phyloP scores from a whole-genome alignment of 805 yeast genomes.

The Saccharomycodes ludwigii region DNA sequence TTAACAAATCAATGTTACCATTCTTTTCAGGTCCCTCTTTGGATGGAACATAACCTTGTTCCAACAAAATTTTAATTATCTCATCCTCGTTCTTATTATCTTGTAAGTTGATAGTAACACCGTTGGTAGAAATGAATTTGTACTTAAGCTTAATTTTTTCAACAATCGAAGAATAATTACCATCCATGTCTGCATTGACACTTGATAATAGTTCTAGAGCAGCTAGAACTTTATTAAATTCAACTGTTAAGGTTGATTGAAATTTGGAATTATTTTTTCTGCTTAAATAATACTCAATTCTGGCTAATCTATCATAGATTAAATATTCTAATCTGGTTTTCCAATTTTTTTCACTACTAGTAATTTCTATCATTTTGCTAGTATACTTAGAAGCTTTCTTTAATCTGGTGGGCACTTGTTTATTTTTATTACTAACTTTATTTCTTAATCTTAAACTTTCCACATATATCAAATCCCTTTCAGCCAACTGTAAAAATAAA shows the following conservation, averaged over 20 bases:
- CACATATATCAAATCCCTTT: constrained; percentile 42
- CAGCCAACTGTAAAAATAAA: constrained; percentile 55
- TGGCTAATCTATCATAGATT: constrained; percentile 35
- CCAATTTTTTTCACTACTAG: constrained; percentile 28
- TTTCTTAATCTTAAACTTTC: constrained; percentile 19
- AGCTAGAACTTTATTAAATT: background rate
- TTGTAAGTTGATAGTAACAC: background rate
- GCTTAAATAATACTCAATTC: constrained; percentile 28
- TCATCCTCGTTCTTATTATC: constrained; percentile 15
- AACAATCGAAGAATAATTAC: background rate
- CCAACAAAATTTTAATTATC: constrained; percentile 27
- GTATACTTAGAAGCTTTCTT: constrained; percentile 45
- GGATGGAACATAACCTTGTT: constrained; percentile 12
- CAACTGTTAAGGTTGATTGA: background rate
- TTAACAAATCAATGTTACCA: constrained; percentile 24
- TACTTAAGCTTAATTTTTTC: background rate
- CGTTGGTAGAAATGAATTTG: background rate
- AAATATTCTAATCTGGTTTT: constrained; percentile 25
- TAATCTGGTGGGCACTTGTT: constrained; percentile 49
- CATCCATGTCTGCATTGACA: background rate
- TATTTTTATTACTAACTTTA: constrained; percentile 27
- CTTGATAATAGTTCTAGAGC: background rate
- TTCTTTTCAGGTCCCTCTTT: constrained; percentile 10
- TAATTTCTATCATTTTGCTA: constrained; percentile 30
- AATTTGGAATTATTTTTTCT: constrained; percentile 13